Evolutionary conservation across 805 yeast species (phyloP).

Genomic region (Kurtzmaniella fragi): DNA sequence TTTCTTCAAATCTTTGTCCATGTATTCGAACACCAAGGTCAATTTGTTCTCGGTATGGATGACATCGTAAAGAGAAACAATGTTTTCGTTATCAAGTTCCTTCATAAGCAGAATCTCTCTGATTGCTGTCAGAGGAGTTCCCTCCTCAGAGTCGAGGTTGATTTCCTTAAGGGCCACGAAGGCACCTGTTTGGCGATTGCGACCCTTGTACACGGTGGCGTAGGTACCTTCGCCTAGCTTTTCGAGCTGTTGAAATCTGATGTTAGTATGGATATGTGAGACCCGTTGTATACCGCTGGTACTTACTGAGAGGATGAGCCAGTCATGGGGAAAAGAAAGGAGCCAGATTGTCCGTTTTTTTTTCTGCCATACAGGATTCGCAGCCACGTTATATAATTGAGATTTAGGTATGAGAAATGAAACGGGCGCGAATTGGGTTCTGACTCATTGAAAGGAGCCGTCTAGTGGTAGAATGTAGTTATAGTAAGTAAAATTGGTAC

Average conservation of each 20-base stretch:
- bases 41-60: conserved; percentile 95
- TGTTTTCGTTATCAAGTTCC: conserved; percentile 89
- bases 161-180: conserved; percentile 94
- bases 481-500: too few species aligned
- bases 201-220: conserved; percentile 97
- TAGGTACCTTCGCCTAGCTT: conserved; percentile 94
- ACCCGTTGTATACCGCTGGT: not conserved
- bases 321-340: conserved; percentile 19
- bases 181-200: conserved; percentile 80
- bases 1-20: conserved; percentile 90
- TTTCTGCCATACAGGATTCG: too few species aligned
- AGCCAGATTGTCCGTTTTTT: too few species aligned
- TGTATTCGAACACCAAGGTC: conserved; percentile 86
- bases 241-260: conserved; percentile 54
- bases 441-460: too few species aligned
- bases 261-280: conserved; percentile 7
- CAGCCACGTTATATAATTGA: too few species aligned
- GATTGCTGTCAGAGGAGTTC: conserved; percentile 97
- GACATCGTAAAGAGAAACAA: conserved; percentile 88
- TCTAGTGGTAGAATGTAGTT: too few species aligned
- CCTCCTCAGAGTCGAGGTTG: conserved; percentile 92
- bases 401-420: too few species aligned
- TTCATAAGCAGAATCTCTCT: conserved; percentile 94
- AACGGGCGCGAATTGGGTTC: too few species aligned
- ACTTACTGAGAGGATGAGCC: conserved; percentile 44